Percentiles rank a stretch among this genome's conserved stretches.
Evolutionary conservation across 768 basidiomycete species (phyloP).

Genomic region (Calocera viscosa): DNA sequence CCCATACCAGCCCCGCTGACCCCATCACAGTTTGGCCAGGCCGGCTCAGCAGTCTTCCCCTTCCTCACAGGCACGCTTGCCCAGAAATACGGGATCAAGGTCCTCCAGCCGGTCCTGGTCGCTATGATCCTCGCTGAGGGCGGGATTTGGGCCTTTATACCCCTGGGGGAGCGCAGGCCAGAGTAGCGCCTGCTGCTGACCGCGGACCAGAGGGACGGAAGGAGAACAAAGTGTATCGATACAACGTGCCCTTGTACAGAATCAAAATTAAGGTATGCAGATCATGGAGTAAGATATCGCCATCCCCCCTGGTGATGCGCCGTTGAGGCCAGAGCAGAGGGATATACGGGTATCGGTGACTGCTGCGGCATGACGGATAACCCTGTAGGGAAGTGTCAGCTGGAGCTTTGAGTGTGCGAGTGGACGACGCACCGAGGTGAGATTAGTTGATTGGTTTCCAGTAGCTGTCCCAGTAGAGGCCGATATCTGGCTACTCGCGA

Average conservation of each 20-base stretch:
- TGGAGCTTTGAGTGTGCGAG: too few species aligned
- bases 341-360: too few species aligned
- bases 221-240: too few species aligned
- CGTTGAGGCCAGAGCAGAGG: too few species aligned
- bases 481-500: not conserved
- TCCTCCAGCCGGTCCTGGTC: slow-evolving; percentile 31
- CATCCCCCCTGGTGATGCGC: too few species aligned
- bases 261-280: too few species aligned
- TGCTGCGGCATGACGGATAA: too few species aligned
- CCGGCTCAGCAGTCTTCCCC: slow-evolving; percentile 60
- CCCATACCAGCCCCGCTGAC: not conserved
- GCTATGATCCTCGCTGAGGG: not conserved
- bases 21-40: slow-evolving; percentile 38
- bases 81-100: slow-evolving; percentile 45
- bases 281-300: too few species aligned
- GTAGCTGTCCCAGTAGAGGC: not conserved
- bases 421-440: too few species aligned
- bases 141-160: not conserved
- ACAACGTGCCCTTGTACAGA: too few species aligned
- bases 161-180: not conserved
- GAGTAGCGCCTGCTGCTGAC: not conserved
- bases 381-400: too few species aligned
- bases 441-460: not conserved
- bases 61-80: slow-evolving; percentile 56
- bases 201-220: too few species aligned